These are phyloP conservation scores for Sordariomycetes sp. DNA, from an alignment of 2,329 filamentous ascomycete genomes.

Conservation along the genomic window DNA sequence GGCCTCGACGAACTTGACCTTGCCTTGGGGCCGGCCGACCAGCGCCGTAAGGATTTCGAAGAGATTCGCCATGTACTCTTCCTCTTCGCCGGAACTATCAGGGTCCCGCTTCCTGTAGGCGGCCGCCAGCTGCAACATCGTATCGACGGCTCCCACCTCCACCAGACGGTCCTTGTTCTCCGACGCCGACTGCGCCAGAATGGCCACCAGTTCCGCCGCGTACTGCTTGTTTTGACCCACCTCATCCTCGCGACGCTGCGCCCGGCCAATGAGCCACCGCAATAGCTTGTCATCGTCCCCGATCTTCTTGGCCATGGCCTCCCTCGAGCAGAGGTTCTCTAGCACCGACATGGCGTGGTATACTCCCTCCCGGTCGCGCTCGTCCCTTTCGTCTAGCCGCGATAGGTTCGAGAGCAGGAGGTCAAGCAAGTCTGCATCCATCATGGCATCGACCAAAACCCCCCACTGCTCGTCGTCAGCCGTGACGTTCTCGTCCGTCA, in stretches of 20 bases:
- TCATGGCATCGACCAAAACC: constrained; percentile 51
- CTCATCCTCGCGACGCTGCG: constrained; percentile 46
- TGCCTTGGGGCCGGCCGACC: constrained; percentile 62
- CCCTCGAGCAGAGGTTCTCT: constrained; percentile 71
- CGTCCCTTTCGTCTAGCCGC: constrained; percentile 61
- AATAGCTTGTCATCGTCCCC: constrained; percentile 56
- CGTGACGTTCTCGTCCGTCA: constrained; percentile 86
- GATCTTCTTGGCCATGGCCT: constrained; percentile 55
- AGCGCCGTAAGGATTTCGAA: constrained; percentile 79
- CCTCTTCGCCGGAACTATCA: constrained; percentile 72
- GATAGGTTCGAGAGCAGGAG: constrained; percentile 66
- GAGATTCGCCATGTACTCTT: constrained; percentile 88
- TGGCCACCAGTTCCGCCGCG: constrained; percentile 79
- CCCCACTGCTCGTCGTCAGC: constrained; percentile 75
- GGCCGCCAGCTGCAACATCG: constrained; percentile 69
- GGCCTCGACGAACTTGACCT: constrained; percentile 70
- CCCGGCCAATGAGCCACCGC: constrained; percentile 64
- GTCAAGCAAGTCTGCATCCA: constrained; percentile 59
- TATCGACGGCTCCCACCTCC: constrained; percentile 59
- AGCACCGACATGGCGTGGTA: constrained; percentile 76
- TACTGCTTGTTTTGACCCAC: constrained; percentile 93
- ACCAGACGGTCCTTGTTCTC: constrained; percentile 52
- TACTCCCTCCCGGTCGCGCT: constrained; percentile 67
- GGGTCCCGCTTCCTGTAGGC: constrained; percentile 80
- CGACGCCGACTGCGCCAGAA: constrained; percentile 65